A percentile compares a stretch with the other conserved stretches of the same genome.
These are phyloP conservation scores for Monosporascus sp. DNA, from an alignment of 2,329 filamentous ascomycete species.

Conservation along the genomic window DNA sequence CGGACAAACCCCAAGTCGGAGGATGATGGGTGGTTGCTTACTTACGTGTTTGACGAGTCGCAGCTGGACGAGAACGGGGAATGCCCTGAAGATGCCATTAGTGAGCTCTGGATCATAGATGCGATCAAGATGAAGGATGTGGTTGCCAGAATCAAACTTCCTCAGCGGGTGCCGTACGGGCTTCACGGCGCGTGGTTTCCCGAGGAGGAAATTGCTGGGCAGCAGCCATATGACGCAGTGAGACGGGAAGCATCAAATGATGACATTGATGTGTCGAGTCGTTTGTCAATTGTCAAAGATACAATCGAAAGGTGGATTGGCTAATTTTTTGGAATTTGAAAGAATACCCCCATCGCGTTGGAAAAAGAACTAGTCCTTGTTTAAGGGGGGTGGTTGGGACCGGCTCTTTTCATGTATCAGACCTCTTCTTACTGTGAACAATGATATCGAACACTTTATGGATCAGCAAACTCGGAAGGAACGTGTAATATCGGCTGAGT, in stretches of 20 bases:
- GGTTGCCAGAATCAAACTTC: conserved; percentile 52
- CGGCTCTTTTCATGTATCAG: too few species aligned
- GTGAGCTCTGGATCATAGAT: conserved; percentile 65
- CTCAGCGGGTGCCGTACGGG: conserved; percentile 65
- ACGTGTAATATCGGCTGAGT: too few species aligned
- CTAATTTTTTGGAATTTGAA: conserved; percentile 4
- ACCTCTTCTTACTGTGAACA: too few species aligned
- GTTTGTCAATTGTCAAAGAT: conserved; percentile 19
- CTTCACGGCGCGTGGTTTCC: conserved; percentile 60
- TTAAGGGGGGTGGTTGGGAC: too few species aligned
- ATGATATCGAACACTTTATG: too few species aligned
- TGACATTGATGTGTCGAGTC: conserved; percentile 17
- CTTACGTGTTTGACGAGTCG: conserved; percentile 65
- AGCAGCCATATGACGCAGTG: conserved; percentile 30
- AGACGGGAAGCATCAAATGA: conserved; percentile 12
- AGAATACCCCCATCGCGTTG: background rate
- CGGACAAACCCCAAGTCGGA: conserved; percentile 38
- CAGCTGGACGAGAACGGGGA: conserved; percentile 50
- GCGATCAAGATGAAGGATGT: conserved; percentile 57
- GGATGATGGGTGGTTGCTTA: conserved; percentile 63
- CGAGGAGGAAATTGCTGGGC: conserved; percentile 44
- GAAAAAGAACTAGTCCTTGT: background rate
- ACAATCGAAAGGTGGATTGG: conserved; percentile 19
- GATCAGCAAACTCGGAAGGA: too few species aligned
- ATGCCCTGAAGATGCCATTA: conserved; percentile 39